Base-by-base conservation (phyloP, 179 eudicot genomes). In the Gypsophila paniculata region DNA sequence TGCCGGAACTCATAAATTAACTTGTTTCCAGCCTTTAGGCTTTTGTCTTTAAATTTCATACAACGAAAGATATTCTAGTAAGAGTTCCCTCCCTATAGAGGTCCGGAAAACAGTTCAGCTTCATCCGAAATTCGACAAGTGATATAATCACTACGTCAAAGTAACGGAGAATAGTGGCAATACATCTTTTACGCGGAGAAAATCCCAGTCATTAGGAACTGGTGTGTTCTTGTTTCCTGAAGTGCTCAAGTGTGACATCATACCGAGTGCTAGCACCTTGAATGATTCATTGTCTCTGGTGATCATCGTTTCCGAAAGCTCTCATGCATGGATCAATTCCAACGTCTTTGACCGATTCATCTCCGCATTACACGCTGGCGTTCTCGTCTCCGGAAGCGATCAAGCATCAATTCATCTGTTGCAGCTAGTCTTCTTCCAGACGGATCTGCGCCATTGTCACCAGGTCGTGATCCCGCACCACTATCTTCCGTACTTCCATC, bases 331-430 rank as follows among this genome's bases (percentile, higher is more conserved):
- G 12, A 8, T n/a, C 17, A 2, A 1, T 39, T 18, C 23, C 59
- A 51, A 17, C 3, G n/a, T 19, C 48, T 36, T 10, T 36, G 7
- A 25, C 15, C 32, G 25, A 59, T 61, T 72, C 66, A 94, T 87
- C 99, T 86, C 73, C 99, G 84, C 86, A 88, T 93, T 22, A 74
- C 90, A 68, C 99, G 96, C 75, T 91, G 91, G 58, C 99, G 96
- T 73, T 94, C 99, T 70, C 94, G 77, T 87, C 86, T 94, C 11
- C 96, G 88, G 79, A 91, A 94, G 21, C 97, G 96, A 59, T 91
- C 88, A 23, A 94, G 96, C 96, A 87, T 94, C 74, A 94, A 63
- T 82, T 94, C 84, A 72, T 94, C 99, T 1, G 99, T 94, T 8
- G 99, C 99, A 62, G 96, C 97, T 68, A 84, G 86, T 82, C 97